Conservation (phyloP, 192 early-diverging fungal species). For the Umbelopsis vinacea region DNA sequence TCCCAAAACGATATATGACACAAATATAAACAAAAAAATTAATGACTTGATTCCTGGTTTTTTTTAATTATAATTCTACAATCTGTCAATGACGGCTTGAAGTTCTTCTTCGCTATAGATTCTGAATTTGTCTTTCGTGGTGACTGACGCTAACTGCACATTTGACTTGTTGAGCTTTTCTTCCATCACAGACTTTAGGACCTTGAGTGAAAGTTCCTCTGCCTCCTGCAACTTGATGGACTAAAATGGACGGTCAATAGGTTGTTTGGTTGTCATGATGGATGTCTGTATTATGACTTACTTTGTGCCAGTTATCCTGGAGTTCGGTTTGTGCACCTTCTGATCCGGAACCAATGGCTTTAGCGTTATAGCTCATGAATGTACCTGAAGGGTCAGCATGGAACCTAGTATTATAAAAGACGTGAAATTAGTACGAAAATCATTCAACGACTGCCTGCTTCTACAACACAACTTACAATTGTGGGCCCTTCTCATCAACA, state of each 20-base stretch:
- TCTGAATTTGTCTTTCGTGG: conserved; percentile 74
- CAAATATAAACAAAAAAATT: neutral
- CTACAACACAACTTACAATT: conserved; percentile 71
- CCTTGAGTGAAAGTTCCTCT: conserved; percentile 88
- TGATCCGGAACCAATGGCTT: conserved; percentile 98
- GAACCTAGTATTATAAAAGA: conserved; percentile 53
- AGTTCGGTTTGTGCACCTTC: conserved; percentile 98
- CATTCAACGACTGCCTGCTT: neutral
- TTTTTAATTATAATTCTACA: conserved; percentile 47
- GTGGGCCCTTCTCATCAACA: conserved; percentile 95
- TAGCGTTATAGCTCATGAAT: conserved; percentile 92
- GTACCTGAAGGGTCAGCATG: conserved; percentile 99
- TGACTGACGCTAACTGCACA: conserved; percentile 93
- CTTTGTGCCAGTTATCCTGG: conserved; percentile 95
- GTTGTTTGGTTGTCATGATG: neutral
- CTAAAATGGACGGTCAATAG: conserved; percentile 36
- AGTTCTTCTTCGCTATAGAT: conserved; percentile 84
- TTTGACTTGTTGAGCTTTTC: conserved; percentile 97
- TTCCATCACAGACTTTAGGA: conserved; percentile 99
- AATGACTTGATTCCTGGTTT: neutral
- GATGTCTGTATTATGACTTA: conserved; percentile 24
- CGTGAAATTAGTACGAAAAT: neutral
- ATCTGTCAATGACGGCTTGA: conserved; percentile 72
- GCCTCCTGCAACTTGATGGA: conserved; percentile 88
- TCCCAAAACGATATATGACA: neutral